Evolutionary conservation across 2,329 filamentous ascomycete genomes (phyloP), one percentile per base, ranked within the genome.

Genomic region (Colletotrichum gloeosporioides): DNA sequence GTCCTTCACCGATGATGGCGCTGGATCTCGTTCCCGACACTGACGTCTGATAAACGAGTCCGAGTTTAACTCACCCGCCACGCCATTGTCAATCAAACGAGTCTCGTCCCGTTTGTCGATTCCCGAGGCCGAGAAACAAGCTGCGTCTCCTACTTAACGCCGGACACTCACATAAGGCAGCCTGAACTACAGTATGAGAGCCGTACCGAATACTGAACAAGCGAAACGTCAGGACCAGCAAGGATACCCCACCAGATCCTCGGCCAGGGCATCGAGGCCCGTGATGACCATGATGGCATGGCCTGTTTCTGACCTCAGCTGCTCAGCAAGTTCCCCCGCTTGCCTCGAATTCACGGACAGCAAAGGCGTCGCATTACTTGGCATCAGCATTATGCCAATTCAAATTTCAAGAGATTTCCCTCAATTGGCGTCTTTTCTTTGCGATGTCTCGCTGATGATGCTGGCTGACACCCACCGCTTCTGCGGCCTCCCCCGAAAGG

Each of bases 201-300:
- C 36, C 49, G 16, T 34, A 64, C 27, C n/a, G 61, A 36, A 53
- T 16, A 31, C 27, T 25, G 22, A 49, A 53, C 25, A 53, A 49
- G 63, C 22, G 15, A 31, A 31, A 22, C 63, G 18, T 34, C 59
- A 39, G 63, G 15, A 39, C 62, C 22, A n/a, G 34, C 34, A 22
- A 65, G 63, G 63, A 29, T 61, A 71, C 67, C 71, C 71, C 71
- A 61, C 59, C 59, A 74, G 71, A 74, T 74, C 59, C 59, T 71
- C 66, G 32, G 59, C 65, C 22, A 13, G 44, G 44, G 44, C 44
- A 61, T 27, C 57, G 31, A 32, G 31, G 39, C 25, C 69, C 57
- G 65, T 29, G 59, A 71, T 71, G 71, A 31, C 59, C 36, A 34
- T 63, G 59, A 22, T 49, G 32, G 57, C 71, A 64, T 34, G 39